phyloP scores from a whole-genome alignment of 495 filamentous ascomycete genomes.

The Penicilliopsis zonata region DNA sequence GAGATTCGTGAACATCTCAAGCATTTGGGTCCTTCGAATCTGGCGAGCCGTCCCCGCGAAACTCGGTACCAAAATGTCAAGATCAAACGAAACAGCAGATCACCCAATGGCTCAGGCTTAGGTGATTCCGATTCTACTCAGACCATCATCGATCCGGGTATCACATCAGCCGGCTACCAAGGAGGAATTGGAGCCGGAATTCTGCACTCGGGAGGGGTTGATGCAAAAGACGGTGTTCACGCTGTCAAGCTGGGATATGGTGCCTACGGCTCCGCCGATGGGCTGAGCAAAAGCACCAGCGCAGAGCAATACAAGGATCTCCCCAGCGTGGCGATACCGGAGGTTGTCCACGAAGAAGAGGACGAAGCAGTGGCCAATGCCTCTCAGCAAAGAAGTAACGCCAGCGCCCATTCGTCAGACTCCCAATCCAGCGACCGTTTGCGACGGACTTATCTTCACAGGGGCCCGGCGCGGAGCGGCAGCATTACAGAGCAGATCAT shows the following conservation, averaged over 20 bases:
- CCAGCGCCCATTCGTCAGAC: constrained; percentile 29
- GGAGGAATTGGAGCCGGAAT: constrained; percentile 42
- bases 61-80: constrained; percentile 86
- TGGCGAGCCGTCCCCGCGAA: constrained; percentile 67
- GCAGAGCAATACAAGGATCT: constrained; percentile 16
- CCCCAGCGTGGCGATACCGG: constrained; percentile 21
- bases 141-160: constrained; percentile 14
- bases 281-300: constrained; percentile 12
- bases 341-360: constrained; percentile 24
- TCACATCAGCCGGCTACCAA: constrained; percentile 14
- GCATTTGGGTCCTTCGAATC: constrained; percentile 85
- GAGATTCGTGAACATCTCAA: constrained; percentile 78
- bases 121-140: constrained; percentile 24
- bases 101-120: constrained; percentile 26
- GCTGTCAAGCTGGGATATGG: constrained; percentile 7
- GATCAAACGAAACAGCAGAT: constrained; percentile 58
- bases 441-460: constrained; percentile 20
- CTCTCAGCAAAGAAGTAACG: constrained; percentile 11
- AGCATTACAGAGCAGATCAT: constrained; percentile 84
- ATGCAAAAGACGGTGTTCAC: constrained; percentile 59
- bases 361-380: constrained; percentile 13
- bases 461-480: constrained; percentile 58
- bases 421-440: constrained; percentile 12
- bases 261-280: constrained; percentile 2
- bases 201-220: constrained; percentile 34